These are phyloP conservation scores for Dissophora ornata DNA, from an alignment of 192 early-diverging fungal genomes.

Conservation along the genomic window DNA sequence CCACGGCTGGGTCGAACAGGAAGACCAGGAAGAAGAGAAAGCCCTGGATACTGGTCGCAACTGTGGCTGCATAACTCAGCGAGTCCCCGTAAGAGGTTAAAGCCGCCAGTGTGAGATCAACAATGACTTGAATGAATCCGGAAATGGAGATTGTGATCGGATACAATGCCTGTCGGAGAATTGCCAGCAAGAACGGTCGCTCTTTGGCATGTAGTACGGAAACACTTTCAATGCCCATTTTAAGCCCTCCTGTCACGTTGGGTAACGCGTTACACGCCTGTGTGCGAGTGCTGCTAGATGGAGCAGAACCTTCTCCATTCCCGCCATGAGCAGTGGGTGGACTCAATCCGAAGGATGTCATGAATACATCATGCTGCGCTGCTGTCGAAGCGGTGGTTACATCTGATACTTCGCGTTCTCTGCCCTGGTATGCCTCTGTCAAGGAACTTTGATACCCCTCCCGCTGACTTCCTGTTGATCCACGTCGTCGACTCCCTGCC, in stretches of 20 bases:
- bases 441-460: too few species aligned
- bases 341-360: too few species aligned
- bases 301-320: background rate
- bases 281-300: too few species aligned
- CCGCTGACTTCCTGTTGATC: background rate
- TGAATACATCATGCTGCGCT: background rate
- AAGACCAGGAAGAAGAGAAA: conserved; percentile 49
- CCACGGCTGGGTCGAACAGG: conserved; percentile 44
- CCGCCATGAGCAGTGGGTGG: background rate
- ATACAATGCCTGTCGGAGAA: conserved; percentile 45
- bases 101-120: conserved; percentile 17
- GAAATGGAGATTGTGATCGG: conserved; percentile 38
- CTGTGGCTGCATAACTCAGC: conserved; percentile 17
- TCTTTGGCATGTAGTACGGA: conserved; percentile 6
- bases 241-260: too few species aligned
- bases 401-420: background rate
- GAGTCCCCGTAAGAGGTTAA: background rate
- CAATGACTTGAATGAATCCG: conserved; percentile 45
- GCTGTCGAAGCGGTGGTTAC: background rate
- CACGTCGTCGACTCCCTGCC: background rate
- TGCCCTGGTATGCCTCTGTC: background rate
- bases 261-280: too few species aligned
- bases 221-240: too few species aligned
- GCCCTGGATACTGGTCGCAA: conserved; percentile 42
- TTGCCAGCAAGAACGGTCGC: conserved; percentile 24